These are phyloP conservation scores for Geotrichum phurueaensis DNA, from an alignment of 1,139 yeast species.

Conservation along the genomic window DNA sequence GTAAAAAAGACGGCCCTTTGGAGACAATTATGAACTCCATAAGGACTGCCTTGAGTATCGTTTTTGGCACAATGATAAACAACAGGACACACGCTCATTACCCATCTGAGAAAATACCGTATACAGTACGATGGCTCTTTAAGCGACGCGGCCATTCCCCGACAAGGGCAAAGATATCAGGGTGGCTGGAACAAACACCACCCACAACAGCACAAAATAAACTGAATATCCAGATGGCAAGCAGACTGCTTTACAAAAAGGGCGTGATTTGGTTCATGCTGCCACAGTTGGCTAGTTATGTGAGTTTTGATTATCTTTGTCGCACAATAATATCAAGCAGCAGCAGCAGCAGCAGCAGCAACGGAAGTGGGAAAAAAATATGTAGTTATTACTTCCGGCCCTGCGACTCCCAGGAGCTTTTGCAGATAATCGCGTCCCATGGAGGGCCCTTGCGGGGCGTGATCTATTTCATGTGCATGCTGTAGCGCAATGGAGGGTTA, in stretches of 20 bases:
- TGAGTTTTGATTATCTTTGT: background rate
- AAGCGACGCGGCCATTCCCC: background rate
- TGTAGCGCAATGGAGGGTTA: background rate
- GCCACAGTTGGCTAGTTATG: background rate
- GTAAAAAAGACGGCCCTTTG: background rate
- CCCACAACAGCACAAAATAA: background rate
- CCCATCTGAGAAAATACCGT: background rate
- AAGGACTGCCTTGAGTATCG: background rate
- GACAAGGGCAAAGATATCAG: background rate
- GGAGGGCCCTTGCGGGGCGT: background rate
- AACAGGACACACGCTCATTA: background rate
- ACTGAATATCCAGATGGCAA: background rate
- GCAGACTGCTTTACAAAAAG: background rate
- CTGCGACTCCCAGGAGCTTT: background rate
- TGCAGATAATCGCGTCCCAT: background rate
- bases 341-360: background rate
- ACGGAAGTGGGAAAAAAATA: background rate
- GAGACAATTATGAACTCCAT: background rate
- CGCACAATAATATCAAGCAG: background rate
- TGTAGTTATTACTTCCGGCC: background rate
- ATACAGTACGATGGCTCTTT: background rate
- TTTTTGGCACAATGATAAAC: background rate
- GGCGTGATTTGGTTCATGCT: background rate
- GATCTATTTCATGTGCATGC: background rate
- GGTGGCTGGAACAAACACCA: background rate